Conservation (phyloP, 164 flowering plant genomes). For the Brasenia schreberi region DNA sequence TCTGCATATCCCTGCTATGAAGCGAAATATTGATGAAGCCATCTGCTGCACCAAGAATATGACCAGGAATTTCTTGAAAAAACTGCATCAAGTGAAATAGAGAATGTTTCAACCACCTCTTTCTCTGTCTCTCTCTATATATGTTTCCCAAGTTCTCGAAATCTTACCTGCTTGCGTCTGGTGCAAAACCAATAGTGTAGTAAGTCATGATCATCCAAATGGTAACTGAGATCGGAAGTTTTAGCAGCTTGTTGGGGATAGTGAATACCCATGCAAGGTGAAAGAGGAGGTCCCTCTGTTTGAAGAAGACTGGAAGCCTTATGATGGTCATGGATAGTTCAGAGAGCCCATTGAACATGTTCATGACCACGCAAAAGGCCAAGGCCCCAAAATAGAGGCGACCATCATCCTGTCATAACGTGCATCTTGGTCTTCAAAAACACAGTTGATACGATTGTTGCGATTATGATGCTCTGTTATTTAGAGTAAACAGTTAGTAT, state of each 20-base stretch:
- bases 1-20: conserved; percentile 60
- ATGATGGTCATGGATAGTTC: neutral
- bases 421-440: conserved; percentile 61
- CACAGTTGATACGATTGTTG: conserved; percentile 49
- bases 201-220: neutral
- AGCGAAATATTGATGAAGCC: conserved; percentile 68
- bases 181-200: neutral
- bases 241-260: neutral
- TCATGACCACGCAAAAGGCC: conserved; percentile 15
- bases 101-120: no score
- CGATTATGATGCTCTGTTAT: conserved; percentile 22
- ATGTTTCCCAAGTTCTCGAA: no score
- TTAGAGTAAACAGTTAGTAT: no score
- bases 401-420: conserved; percentile 50
- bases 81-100: conserved; percentile 31
- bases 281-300: neutral
- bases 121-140: no score
- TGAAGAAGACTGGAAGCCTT: neutral
- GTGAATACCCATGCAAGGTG: neutral
- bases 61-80: conserved; percentile 65
- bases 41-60: conserved; percentile 71
- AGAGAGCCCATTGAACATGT: neutral
- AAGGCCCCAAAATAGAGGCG: conserved; percentile 56
- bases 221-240: neutral
- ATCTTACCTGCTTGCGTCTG: neutral